phyloP scores from a whole-genome alignment of 352 stramenopile genomes.

The Globisporangium spiculum region DNA sequence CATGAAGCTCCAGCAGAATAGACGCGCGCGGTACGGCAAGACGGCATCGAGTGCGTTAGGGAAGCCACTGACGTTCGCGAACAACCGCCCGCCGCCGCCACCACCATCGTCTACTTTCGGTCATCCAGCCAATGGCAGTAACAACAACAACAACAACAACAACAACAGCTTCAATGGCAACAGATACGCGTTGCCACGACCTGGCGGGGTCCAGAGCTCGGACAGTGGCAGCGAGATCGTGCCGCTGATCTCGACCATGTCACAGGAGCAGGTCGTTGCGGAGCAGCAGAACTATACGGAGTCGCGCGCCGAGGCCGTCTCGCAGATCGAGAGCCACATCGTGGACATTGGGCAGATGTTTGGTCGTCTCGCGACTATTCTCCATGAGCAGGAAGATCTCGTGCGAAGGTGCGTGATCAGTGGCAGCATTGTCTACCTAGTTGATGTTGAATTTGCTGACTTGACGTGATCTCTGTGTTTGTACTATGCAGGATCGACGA shows the following conservation, averaged over 20 bases:
- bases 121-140: constrained; percentile 23
- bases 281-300: constrained; percentile 80
- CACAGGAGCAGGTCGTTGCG: constrained; percentile 70
- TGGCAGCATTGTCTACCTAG: neutral
- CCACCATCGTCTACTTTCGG: constrained; percentile 9
- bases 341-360: constrained; percentile 86
- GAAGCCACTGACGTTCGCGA: constrained; percentile 65
- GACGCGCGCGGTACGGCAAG: constrained; percentile 73
- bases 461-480: constrained; percentile 5
- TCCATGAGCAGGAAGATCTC: constrained; percentile 80
- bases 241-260: constrained; percentile 71
- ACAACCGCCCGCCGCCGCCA: constrained; percentile 28
- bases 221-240: constrained; percentile 43
- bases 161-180: constrained; percentile 28
- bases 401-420: constrained; percentile 53
- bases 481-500: constrained; percentile 73
- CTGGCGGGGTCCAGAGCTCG: constrained; percentile 41
- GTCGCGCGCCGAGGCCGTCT: constrained; percentile 67
- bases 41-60: constrained; percentile 63
- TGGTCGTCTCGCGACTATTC: constrained; percentile 71
- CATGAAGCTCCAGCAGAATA: constrained; percentile 84
- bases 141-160: constrained; percentile 25
- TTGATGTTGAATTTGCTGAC: constrained; percentile 4
- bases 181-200: constrained; percentile 47
- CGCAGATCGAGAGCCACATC: constrained; percentile 86